Base-by-base conservation (phyloP, 2,329 filamentous ascomycete genomes). In the Neofusicoccum sp. region DNA sequence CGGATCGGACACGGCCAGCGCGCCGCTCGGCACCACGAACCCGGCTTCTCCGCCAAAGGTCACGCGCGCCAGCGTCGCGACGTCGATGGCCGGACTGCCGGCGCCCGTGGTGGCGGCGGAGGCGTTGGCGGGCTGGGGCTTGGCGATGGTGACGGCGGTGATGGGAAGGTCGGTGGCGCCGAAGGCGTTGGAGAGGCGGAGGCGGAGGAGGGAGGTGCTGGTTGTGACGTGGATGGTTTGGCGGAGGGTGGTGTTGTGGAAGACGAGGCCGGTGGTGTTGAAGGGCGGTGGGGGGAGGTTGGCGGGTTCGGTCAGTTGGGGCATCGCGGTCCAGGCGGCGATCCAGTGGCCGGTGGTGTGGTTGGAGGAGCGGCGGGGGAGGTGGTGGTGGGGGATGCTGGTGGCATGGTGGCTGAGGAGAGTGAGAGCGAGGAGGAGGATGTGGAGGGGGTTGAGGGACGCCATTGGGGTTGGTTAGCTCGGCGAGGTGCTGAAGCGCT, bases 161-260 rank as follows among this genome's bases (percentile, higher is more conserved):
- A 89, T 83, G 45, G 83, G 79, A 2, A 89, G 76, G 63, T 85
- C 80, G 36, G 80, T 84, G 1, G 78, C 70, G 2, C 87, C 86
- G 65, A 89, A 89, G 0, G 81, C 83, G 68, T 90, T 89, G 44
- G 85, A 87, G 54, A 89, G 78, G 47, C 84, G 82, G 36, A 89
- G 73, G 8, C 87, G 84, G 63, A 89, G 79, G 24, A 83, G 79
- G 2, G 80, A 73, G 3, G 82, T 80, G 1, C 78, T 80, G 4
- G 86, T 78, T 6, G 85, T 84, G 65, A 86, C 75, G 64, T 85
- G 83, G 12, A 89, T 70, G 0, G 86, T 89, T 71, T 89, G 87
- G 2, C 87, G 85, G 63, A 89, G 79, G 0, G 87, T 89, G 1
- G 84, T 81, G 66, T 88, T 83, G 47, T 49, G 47, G 11, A 41